These are phyloP conservation scores for Beauveria medogensis DNA, from an alignment of 2,329 filamentous ascomycete species.

Conservation along the genomic window DNA sequence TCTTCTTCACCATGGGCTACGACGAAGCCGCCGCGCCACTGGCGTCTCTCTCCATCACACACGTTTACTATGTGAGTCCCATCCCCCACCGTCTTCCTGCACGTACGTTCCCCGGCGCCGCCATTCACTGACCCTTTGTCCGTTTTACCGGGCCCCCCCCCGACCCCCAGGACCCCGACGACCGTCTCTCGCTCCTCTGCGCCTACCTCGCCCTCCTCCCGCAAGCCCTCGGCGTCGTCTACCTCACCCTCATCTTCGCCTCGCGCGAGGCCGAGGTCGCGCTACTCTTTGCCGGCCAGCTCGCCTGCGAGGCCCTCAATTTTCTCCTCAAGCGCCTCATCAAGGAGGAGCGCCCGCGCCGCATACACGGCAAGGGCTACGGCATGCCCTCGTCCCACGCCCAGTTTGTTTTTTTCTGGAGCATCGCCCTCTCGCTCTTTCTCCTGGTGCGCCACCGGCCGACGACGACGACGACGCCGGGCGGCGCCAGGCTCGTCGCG, in stretches of 20 bases:
- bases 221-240: conserved; percentile 83
- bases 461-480: background rate
- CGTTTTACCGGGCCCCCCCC: background rate
- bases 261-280: conserved; percentile 84
- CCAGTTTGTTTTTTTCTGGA: conserved; percentile 91
- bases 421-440: conserved; percentile 75
- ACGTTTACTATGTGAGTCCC: conserved; percentile 79
- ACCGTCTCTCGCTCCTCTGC: conserved; percentile 76
- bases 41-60: conserved; percentile 86
- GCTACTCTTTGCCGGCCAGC: conserved; percentile 85
- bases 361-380: conserved; percentile 86
- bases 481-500: conserved; percentile 45
- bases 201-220: conserved; percentile 92
- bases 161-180: conserved; percentile 65
- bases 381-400: conserved; percentile 95
- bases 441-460: conserved; percentile 72
- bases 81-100: too few species aligned
- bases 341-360: conserved; percentile 80
- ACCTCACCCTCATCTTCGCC: conserved; percentile 83
- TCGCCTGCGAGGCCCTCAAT: conserved; percentile 86
- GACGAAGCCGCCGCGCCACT: conserved; percentile 40
- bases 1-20: conserved; percentile 3
- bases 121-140: background rate
- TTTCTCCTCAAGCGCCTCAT: conserved; percentile 83
- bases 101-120: background rate